These are phyloP conservation scores for Euphorbia peplus DNA, from an alignment of 345 rosid species.

Conservation along the genomic window DNA sequence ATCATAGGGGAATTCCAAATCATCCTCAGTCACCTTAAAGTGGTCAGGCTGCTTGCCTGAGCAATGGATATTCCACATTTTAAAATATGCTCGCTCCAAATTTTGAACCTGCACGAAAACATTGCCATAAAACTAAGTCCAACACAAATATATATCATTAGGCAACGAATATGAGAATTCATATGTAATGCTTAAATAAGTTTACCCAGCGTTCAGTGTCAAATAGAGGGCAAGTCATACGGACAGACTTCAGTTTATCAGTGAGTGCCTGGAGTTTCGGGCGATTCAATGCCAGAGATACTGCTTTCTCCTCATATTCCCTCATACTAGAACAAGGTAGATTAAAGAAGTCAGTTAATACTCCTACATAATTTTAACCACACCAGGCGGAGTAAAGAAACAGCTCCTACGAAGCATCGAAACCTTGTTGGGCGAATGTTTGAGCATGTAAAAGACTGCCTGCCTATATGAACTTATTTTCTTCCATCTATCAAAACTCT, in stretches of 20 bases:
- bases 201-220: conserved; percentile 97
- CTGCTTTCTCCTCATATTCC: conserved; percentile 90
- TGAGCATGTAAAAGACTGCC: background rate
- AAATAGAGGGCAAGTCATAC: conserved; percentile 81
- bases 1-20: conserved; percentile 62
- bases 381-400: background rate
- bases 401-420: background rate
- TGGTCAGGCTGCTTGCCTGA: conserved; percentile 69
- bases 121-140: background rate
- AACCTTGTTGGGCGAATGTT: background rate
- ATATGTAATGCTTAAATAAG: background rate
- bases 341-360: background rate
- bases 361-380: background rate
- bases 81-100: conserved; percentile 82
- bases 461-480: background rate
- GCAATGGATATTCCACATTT: conserved; percentile 93
- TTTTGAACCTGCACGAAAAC: conserved; percentile 64
- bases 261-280: conserved; percentile 71
- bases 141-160: background rate
- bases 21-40: conserved; percentile 78
- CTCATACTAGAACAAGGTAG: conserved; percentile 52
- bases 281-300: conserved; percentile 66
- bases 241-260: conserved; percentile 59
- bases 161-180: background rate
- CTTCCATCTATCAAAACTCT: too few relatives aligned